A percentile compares a stretch with the other conserved stretches of the same genome.
phyloP scores from a whole-genome alignment of 139 green algal genomes.

The Deuterostichococcus epilithicus region DNA sequence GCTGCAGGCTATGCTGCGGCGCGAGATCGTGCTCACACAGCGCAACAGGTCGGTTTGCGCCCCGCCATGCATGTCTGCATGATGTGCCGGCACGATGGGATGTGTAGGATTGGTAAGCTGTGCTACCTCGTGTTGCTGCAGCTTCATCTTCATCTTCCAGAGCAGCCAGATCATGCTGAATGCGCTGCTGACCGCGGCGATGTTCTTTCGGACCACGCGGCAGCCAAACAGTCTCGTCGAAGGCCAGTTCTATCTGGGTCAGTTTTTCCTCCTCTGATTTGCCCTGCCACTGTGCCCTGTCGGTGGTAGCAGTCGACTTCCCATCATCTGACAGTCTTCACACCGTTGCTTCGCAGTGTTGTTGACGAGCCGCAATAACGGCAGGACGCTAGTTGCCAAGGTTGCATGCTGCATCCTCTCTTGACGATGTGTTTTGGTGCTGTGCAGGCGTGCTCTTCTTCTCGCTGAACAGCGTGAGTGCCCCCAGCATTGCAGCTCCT shows the following conservation, averaged over 20 bases:
- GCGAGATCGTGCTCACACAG: constrained; percentile 8
- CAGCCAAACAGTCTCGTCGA: background rate
- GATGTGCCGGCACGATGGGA: background rate
- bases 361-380: too few relatives aligned
- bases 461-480: background rate
- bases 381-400: too few relatives aligned
- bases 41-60: constrained; percentile 7
- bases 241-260: background rate
- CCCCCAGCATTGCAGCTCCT: background rate
- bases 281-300: constrained; percentile 7
- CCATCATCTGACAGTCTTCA: too few relatives aligned
- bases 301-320: too few relatives aligned
- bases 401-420: too few relatives aligned
- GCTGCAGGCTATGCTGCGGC: constrained; percentile 5
- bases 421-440: background rate
- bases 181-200: constrained; percentile 1
- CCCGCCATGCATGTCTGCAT: too few relatives aligned
- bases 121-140: constrained; percentile 2
- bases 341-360: too few relatives aligned
- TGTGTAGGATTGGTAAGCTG: background rate
- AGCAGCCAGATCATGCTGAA: background rate
- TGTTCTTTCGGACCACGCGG: background rate
- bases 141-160: constrained; percentile 7
- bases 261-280: too few relatives aligned
- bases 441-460: background rate